Evolutionary conservation across 2,329 filamentous ascomycete genomes (phyloP).

Genomic region (Fusarium floridanum): DNA sequence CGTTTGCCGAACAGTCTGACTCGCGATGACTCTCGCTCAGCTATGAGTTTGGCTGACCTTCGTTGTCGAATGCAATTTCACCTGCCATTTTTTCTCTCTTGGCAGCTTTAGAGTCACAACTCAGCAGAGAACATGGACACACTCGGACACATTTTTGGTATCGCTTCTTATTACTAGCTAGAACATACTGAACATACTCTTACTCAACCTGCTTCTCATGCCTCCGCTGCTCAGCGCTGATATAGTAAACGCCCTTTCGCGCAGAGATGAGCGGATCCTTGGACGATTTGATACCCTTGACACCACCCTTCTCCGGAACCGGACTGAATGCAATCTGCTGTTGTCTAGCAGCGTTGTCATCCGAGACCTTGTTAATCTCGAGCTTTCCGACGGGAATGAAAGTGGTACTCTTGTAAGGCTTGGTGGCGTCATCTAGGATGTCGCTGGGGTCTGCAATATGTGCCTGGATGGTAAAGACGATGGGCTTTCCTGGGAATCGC

Average conservation of each 20-base stretch:
- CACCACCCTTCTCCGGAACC: constrained; percentile 14
- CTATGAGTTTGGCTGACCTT: too few species aligned
- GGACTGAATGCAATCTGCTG: constrained; percentile 19
- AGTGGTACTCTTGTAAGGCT: not conserved
- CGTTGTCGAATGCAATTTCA: not conserved
- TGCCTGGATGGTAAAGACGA: constrained; percentile 25
- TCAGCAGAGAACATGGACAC: not conserved
- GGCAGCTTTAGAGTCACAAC: too few species aligned
- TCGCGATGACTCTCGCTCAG: not conserved
- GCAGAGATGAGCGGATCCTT: constrained; percentile 16
- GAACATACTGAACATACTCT: not conserved
- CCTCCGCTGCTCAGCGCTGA: constrained; percentile 18
- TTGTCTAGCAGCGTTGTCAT: constrained; percentile 7
- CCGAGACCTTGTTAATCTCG: constrained; percentile 27
- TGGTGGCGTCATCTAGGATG: constrained; percentile 2
- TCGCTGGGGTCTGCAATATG: constrained; percentile 20
- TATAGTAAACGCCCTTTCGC: constrained; percentile 23
- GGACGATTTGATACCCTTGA: constrained; percentile 17
- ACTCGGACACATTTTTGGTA: not conserved
- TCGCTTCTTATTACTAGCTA: not conserved
- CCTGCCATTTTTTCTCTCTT: not conserved
- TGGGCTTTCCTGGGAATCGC: constrained; percentile 24
- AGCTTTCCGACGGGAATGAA: constrained; percentile 12
- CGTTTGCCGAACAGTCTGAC: not conserved
- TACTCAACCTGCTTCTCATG: constrained; percentile 20